Base-by-base conservation (phyloP, 805 yeast genomes). In the Groenewaldozyma tartarivorans region DNA sequence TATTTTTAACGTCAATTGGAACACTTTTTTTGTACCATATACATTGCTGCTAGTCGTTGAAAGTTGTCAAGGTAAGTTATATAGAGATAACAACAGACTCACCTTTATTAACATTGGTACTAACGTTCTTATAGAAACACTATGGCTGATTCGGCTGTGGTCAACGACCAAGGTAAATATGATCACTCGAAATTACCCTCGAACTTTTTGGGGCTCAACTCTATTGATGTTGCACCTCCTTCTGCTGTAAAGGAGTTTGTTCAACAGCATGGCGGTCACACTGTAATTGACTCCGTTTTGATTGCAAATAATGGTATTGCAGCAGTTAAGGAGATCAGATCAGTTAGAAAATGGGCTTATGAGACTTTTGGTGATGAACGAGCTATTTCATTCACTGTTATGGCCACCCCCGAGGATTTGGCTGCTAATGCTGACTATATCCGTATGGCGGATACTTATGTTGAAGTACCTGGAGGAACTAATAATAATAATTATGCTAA, bases 361-460 rank as follows among this genome's bases (percentile, higher is more conserved):
- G 97, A 92, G 63, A 87, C 96, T n/a, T 92, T 92, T 67, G 95
- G 95, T 48, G 80, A 94, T 58, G 97, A 92, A 63, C 75, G 83
- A 58, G 86, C 94, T 42, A 83, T 92, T 50, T 85, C 84, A 54
- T 94, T 92, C 60, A 92, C 90, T 27, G 97, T 84, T 33, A 92
- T 92, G 99, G 97, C 98, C 44, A 92, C 99, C 17, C 98, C 98
- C n/a, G 99, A 92, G 63, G 99, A 92, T 69, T 68, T 92, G 52
- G 87, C 75, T 53, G 95, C 96, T 47, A 94, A 94, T 55, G 94
- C 98, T 18, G 99, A 92, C 62, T 92, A 92, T 63, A 86, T 92
- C 58, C 77, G 97, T 63, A 90, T 92, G 97, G 98, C 98, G 34
- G 99, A 92, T 63, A 96, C 90, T 66, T 90, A 83, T 58, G 85